Percentiles rank a stretch among this genome's conserved stretches.
These are phyloP conservation scores for Aspergillus carbonarius DNA, from an alignment of 2,329 filamentous ascomycete species.

Conservation along the genomic window DNA sequence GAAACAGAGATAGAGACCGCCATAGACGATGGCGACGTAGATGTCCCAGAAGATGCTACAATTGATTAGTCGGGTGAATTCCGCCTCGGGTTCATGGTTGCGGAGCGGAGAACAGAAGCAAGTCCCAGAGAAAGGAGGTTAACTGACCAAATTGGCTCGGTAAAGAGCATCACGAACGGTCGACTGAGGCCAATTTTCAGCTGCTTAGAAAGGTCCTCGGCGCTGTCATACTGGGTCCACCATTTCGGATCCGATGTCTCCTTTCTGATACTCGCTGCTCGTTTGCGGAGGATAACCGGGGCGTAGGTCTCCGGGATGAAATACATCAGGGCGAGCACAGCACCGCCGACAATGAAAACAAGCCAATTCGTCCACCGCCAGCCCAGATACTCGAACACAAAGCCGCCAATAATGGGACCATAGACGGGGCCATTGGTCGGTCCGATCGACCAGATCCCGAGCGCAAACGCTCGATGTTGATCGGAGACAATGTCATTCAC, in stretches of 20 bases:
- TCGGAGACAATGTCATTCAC: slow-evolving; percentile 76
- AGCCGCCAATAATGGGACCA: slow-evolving; percentile 73
- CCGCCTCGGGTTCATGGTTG: background rate
- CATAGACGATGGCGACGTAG: slow-evolving; percentile 73
- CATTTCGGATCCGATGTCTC: slow-evolving; percentile 67
- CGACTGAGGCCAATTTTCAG: slow-evolving; percentile 70
- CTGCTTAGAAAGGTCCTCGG: slow-evolving; percentile 59
- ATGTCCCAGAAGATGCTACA: slow-evolving; percentile 66
- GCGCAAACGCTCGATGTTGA: slow-evolving; percentile 71
- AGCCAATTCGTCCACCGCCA: slow-evolving; percentile 88
- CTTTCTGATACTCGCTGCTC: slow-evolving; percentile 61
- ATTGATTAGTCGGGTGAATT: too few species aligned
- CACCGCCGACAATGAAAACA: slow-evolving; percentile 68
- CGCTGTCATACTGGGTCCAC: slow-evolving; percentile 76
- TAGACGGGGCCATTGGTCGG: slow-evolving; percentile 71
- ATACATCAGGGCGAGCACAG: slow-evolving; percentile 57
- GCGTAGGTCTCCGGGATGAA: slow-evolving; percentile 71
- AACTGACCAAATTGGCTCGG: slow-evolving; percentile 74
- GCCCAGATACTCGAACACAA: slow-evolving; percentile 63
- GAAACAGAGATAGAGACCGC: slow-evolving; percentile 81
- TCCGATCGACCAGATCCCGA: slow-evolving; percentile 76
- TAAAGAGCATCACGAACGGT: slow-evolving; percentile 71
- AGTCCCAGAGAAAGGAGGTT: background rate
- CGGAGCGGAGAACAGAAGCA: background rate
- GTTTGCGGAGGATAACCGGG: slow-evolving; percentile 64